Evolutionary conservation across 164 flowering plant species (phyloP), one percentile per base, ranked within the genome.

Genomic region (Platanus orientalis): DNA sequence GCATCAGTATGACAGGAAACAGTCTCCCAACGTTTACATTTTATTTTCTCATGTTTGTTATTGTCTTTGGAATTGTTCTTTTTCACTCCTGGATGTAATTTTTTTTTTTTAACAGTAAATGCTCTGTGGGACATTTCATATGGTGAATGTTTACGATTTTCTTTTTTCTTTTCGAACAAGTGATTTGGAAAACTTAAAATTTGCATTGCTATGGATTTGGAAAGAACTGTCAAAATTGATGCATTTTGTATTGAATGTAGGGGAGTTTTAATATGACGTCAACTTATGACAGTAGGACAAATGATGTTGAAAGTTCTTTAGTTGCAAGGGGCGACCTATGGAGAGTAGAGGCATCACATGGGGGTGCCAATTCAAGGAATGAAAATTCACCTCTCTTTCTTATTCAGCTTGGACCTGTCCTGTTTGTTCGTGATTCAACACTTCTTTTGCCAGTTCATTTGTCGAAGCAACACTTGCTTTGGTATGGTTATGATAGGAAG

Each of bases 401-500:
- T 54, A 71, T 94, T 62, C 98, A 94, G 72, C 97, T 94, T 75
- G 98, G 98, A 32, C 97, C 97, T 5, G 74, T 94, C 32, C 83
- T 94, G 40, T 89, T 90, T 82, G 83, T 91, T 52, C 98, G 97
- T 56, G 95, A 87, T 75, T 63, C 92, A 32, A 94, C 96, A n/a
- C 84, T 94, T 63, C 95, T 94, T 69, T 69, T 94, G 71, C 96
- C 98, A 27, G 78, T 94, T 65, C 98, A 90, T 79, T 71, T 89
- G 70, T 94, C 98, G 68, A 94, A 91, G 79, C 96, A 91, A 65
- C 97, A 94, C 68, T 78, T 94, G 81, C 93, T 94, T 77, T 94
- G 99, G 99, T 94, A 94, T 80, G 99, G 99, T 11, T 94, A 89
- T 81, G 96, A 94, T 66, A 70, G 95, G 54, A 91, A 94, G 98